These are phyloP conservation scores for Citrullus amarus DNA, from an alignment of 306 rosid species.

Conservation along the genomic window DNA sequence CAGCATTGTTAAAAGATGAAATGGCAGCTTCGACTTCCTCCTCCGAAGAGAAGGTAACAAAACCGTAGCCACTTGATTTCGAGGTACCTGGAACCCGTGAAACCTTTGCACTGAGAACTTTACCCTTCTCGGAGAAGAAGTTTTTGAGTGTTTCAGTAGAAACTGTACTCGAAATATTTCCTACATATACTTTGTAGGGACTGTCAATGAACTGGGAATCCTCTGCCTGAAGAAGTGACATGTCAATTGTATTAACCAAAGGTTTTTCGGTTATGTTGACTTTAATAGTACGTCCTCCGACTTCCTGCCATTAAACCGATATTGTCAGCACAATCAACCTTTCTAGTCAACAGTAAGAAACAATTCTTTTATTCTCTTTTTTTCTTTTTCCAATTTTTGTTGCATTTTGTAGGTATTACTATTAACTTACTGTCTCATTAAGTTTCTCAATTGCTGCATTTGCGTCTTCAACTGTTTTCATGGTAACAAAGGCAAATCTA, in stretches of 20 bases:
- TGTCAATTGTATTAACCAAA: slow-evolving; percentile 21
- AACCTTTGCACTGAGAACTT: slow-evolving; percentile 79
- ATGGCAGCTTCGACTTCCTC: slow-evolving; percentile 86
- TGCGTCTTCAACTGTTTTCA: slow-evolving; percentile 81
- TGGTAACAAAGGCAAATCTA: slow-evolving; percentile 74
- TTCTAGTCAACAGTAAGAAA: neutral
- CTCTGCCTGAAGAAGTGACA: slow-evolving; percentile 42
- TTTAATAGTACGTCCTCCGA: slow-evolving; percentile 72
- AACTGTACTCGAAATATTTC: slow-evolving; percentile 76
- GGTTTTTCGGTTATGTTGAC: slow-evolving; percentile 88
- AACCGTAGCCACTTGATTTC: slow-evolving; percentile 76
- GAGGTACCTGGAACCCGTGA: slow-evolving; percentile 92
- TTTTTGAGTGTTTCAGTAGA: slow-evolving; percentile 51
- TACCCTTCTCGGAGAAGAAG: slow-evolving; percentile 62
- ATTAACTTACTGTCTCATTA: slow-evolving; percentile 64
- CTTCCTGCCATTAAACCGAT: slow-evolving; percentile 35
- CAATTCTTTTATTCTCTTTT: neutral
- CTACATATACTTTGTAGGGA: slow-evolving; percentile 90
- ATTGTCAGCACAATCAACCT: neutral
- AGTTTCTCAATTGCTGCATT: slow-evolving; percentile 64
- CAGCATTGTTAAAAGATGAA: slow-evolving; percentile 66
- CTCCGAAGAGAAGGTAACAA: slow-evolving; percentile 70
- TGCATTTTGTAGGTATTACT: neutral
- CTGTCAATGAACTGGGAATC: slow-evolving; percentile 68
- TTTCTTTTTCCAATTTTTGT: neutral